phyloP scores from a whole-genome alignment of 306 rosid genomes.

The Hippophae tibetana region DNA sequence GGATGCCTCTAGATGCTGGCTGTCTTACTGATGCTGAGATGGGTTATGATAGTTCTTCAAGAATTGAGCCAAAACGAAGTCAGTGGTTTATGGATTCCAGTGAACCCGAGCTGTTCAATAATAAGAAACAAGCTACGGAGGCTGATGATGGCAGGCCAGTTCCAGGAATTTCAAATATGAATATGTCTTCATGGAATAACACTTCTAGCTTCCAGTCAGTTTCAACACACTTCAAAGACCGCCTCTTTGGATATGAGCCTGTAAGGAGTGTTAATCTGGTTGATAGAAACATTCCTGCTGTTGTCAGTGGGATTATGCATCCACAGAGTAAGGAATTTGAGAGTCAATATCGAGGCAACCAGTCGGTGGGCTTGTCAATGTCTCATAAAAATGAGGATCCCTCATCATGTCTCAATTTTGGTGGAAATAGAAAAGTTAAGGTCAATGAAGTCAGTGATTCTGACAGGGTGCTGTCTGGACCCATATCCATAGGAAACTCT shows the following conservation, averaged over 20 bases:
- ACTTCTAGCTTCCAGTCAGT: conserved; percentile 65
- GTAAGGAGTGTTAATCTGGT: conserved; percentile 41
- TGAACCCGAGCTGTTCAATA: conserved; percentile 48
- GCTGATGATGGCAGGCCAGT: conserved; percentile 44
- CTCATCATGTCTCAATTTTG: conserved; percentile 58
- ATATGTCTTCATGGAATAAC: conserved; percentile 63
- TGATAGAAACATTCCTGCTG: conserved; percentile 51
- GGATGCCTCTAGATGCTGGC: conserved; percentile 64
- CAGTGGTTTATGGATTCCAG: conserved; percentile 70
- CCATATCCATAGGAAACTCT: conserved; percentile 48
- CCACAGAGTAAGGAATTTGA: conserved; percentile 56
- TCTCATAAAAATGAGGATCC: conserved; percentile 55
- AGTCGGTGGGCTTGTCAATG: conserved; percentile 59
- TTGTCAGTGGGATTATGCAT: conserved; percentile 51
- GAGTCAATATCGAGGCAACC: conserved; percentile 47
- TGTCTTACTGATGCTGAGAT: conserved; percentile 68
- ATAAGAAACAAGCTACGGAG: conserved; percentile 77
- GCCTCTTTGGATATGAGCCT: conserved; percentile 68
- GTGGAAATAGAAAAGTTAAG: conserved; percentile 83
- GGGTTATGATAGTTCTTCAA: conserved; percentile 66
- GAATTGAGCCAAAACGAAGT: conserved; percentile 71
- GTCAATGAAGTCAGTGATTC: conserved; percentile 91
- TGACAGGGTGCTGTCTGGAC: conserved; percentile 41
- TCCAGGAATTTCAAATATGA: conserved; percentile 50
- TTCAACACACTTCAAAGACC: conserved; percentile 59